These are phyloP conservation scores for Zygosaccharomyces sapae DNA, from an alignment of 1,139 yeast genomes.

Conservation along the genomic window DNA sequence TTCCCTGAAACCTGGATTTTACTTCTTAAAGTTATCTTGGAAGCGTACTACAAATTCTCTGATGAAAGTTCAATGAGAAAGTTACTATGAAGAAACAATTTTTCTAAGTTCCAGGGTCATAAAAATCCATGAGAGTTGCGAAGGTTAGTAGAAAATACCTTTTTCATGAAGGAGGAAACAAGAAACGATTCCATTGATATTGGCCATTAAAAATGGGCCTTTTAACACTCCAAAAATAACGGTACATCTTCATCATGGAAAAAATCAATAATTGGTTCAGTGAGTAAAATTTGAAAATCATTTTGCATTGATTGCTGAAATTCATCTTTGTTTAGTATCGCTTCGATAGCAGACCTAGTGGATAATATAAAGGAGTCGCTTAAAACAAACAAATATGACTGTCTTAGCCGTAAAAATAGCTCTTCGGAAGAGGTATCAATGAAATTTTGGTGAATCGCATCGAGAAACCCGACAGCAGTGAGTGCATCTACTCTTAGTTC, in stretches of 20 bases:
- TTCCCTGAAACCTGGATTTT: too few relatives aligned
- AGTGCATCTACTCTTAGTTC: not conserved
- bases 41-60: too few relatives aligned
- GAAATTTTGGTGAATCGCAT: not conserved
- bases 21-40: too few relatives aligned
- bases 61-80: too few relatives aligned
- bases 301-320: not conserved
- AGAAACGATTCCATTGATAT: not conserved
- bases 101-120: too few relatives aligned
- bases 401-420: not conserved
- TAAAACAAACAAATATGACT: not conserved
- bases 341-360: not conserved
- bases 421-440: not conserved
- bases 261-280: not conserved
- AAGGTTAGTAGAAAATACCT: too few relatives aligned
- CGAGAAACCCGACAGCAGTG: not conserved
- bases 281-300: conserved; percentile 36
- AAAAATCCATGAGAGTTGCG: too few relatives aligned
- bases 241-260: not conserved
- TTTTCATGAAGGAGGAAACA: too few relatives aligned
- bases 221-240: not conserved
- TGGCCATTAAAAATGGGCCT: not conserved
- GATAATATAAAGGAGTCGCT: not conserved
- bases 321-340: not conserved
- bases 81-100: too few relatives aligned